A percentile compares a stretch with the other conserved stretches of the same genome.
Conservation (phyloP, 495 filamentous ascomycete genomes). For the Hyphodiscus hymeniophilus region DNA sequence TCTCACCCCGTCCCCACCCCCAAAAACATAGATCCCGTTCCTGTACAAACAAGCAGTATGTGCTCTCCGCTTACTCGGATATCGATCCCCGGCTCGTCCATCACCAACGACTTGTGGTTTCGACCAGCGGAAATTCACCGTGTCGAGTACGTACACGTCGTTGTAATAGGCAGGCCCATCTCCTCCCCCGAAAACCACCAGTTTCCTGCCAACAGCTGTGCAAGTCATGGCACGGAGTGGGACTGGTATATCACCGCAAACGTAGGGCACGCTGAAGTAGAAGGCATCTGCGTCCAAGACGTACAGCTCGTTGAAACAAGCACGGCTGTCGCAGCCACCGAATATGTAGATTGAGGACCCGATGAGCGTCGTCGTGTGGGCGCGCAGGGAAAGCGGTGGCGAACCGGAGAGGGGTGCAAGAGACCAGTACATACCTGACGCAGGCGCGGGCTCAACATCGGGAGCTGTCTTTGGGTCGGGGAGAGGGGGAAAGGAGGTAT, state of each 20-base stretch:
- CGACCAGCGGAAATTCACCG: constrained; percentile 52
- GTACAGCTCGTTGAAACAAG: constrained; percentile 59
- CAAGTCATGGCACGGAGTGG: constrained; percentile 59
- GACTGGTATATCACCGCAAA: constrained; percentile 51
- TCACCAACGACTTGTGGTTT: constrained; percentile 45
- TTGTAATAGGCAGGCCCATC: constrained; percentile 62
- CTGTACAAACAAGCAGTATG: constrained; percentile 60
- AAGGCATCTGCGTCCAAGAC: constrained; percentile 59
- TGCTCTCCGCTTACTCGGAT: constrained; percentile 47
- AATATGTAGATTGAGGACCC: constrained; percentile 57
- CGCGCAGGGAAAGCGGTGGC: constrained; percentile 47
- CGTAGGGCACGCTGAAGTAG: constrained; percentile 50
- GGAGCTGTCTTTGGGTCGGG: constrained; percentile 47
- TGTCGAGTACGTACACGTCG: constrained; percentile 60
- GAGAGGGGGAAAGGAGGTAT: constrained; percentile 44
- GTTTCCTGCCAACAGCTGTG: constrained; percentile 56
- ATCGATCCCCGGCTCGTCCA: constrained; percentile 13
- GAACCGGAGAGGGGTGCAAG: constrained; percentile 47
- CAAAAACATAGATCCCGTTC: constrained; percentile 60
- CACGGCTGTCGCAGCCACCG: constrained; percentile 54
- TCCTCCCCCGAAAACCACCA: constrained; percentile 57
- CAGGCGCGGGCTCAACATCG: constrained; percentile 51
- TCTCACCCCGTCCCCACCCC: constrained; percentile 55
- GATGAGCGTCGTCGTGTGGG: constrained; percentile 53
- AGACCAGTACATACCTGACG: constrained; percentile 64